These are phyloP conservation scores for Pseudogymnoascus destructans DNA, from an alignment of 2,329 filamentous ascomycete genomes.

Conservation along the genomic window DNA sequence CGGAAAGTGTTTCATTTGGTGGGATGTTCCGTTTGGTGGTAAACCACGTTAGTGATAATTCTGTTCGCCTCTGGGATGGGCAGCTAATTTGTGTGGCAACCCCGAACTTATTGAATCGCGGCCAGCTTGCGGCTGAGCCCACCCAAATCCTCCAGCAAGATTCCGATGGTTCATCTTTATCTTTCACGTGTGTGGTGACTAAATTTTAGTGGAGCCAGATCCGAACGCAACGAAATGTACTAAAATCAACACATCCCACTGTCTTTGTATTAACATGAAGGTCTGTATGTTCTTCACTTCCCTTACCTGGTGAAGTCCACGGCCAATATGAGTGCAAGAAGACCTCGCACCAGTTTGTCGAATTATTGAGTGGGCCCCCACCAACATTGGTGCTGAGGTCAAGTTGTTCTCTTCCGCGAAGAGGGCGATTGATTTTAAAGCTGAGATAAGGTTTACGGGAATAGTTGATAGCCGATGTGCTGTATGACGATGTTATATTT, in stretches of 20 bases:
- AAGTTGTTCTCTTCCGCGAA: background rate
- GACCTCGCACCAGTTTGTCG: background rate
- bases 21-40: too few relatives aligned
- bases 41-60: too few relatives aligned
- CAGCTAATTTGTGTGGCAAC: background rate
- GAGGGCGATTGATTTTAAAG: background rate
- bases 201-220: background rate
- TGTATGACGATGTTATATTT: background rate
- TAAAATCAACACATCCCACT: background rate
- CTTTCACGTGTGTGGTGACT: too few relatives aligned
- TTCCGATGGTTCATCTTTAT: too few relatives aligned
- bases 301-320: background rate
- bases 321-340: background rate
- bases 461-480: background rate
- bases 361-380: background rate
- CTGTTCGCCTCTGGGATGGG: background rate
- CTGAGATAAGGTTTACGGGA: background rate
- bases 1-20: too few relatives aligned
- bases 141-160: background rate
- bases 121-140: background rate
- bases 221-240: background rate
- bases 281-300: background rate
- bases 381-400: background rate
- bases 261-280: background rate
- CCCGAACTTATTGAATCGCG: background rate